Evolutionary conservation across 129 eudicot genomes (phyloP).

Genomic region (Sambucus nigra): DNA sequence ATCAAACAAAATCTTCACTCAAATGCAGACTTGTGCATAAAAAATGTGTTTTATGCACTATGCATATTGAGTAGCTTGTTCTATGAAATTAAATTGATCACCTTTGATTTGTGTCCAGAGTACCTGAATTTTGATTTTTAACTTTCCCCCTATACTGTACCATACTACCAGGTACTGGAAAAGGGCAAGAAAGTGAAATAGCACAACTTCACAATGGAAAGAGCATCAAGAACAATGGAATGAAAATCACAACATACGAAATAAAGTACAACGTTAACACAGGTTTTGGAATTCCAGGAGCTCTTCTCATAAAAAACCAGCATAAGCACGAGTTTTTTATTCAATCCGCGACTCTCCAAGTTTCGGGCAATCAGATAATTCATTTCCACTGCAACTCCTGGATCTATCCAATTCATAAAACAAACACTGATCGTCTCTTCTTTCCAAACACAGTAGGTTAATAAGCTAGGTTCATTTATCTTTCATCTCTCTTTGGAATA

Average conservation of each 20-base stretch:
- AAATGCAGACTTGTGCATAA: too few relatives aligned
- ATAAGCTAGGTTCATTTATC: neutral
- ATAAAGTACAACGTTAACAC: constrained; percentile 4
- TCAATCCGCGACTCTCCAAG: constrained; percentile 7
- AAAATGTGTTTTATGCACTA: too few relatives aligned
- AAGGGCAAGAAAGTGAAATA: neutral
- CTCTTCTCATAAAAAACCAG: constrained; percentile 14
- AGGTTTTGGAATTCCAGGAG: constrained; percentile 21
- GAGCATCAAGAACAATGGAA: constrained; percentile 2
- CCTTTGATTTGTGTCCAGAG: too few relatives aligned
- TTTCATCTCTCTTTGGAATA: too few relatives aligned
- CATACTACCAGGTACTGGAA: neutral
- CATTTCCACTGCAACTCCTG: constrained; percentile 21
- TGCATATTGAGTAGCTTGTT: neutral
- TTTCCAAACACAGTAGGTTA: constrained; percentile 21
- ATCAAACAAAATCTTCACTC: too few relatives aligned
- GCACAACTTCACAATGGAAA: constrained; percentile 10
- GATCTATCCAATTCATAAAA: constrained; percentile 19
- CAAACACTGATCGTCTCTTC: constrained; percentile 7
- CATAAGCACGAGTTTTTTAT: constrained; percentile 17
- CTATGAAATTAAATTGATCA: too few relatives aligned
- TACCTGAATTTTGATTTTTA: neutral
- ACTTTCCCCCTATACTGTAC: too few relatives aligned
- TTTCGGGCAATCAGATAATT: neutral
- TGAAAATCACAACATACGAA: constrained; percentile 2